Evolutionary conservation across 1,284 basidiomycete species (phyloP), one percentile per base, ranked within the genome.

Genomic region (Paramarasmius palmivorus): DNA sequence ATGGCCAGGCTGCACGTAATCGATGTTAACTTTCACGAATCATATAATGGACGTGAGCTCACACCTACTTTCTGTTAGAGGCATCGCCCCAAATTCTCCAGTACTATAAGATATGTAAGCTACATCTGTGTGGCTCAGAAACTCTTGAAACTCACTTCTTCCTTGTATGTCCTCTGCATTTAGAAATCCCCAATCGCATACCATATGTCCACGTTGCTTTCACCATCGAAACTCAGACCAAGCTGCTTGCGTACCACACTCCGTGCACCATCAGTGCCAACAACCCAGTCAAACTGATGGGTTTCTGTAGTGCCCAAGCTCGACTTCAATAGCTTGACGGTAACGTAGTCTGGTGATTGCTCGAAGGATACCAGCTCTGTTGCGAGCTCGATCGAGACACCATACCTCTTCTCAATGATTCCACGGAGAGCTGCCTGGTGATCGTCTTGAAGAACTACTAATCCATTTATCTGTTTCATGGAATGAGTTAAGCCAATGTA

Each of bases 251-350:
- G 63, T 15, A 62, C 57, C 52, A 66, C 56, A 32, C 73, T 68
- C 22, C 65, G 66, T 1, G 72, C 74, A 10, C 74, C 74, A 56
- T 77, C 75, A 1, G 73, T 64, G 8, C 74, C 74, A 39, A 76
- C 64, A 26, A 77, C 58, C 61, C 66, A 76, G n/a, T 67, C 65
- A 42, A 66, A 73, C 3, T 35, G 56, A 1, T 61, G 49, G 0
- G 53, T 46, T 50, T 73, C 68, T 39, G 64, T 62, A 6, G 29
- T 6, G 17, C 34, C 40, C 7, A 25, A 17, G 7, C 29, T 12
- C 10, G 15, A 22, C 7, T 44, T 44, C 8, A 44, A 14, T 6
- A 44, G 41, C 10, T 61, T 63, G 0, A 68, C 74, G 3, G 67
- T 58, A 2, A 77, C 74, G 34, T 55, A 45, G 36, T 68, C 65